Evolutionary conservation across 768 basidiomycete genomes (phyloP), one percentile per base, ranked within the genome.

Genomic region (Suillus placidus): DNA sequence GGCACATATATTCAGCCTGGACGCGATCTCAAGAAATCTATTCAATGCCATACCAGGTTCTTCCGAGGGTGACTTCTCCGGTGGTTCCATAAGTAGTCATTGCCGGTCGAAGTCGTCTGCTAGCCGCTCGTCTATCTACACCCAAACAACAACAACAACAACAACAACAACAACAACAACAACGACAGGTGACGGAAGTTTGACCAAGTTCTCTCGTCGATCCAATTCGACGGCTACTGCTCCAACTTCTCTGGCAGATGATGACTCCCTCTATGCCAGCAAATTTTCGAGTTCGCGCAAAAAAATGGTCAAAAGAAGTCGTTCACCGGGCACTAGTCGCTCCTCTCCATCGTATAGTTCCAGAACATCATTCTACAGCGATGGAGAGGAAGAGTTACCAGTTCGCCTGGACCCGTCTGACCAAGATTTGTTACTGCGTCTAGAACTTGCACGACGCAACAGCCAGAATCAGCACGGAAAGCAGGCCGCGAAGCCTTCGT

Each of bases 21-120:
- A 98, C 72, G 91, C 88, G 26, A 90, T 98, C 70, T 95, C 94
- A 23, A 87, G 94, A 52, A 95, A 94, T 76, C 83, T 98, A 35
- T 96, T 97, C 78, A 88, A 85, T 70, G 74, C 86, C 7, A 85
- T 88, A 3, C 84, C 90, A 37, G 91, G 89, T 10, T 86, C 85
- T 12, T 80, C 87, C 10, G 87, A 88, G 79, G 85, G 85, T 38
- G 93, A 95, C 68, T 81, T 94, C 64, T 94, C 94, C 72, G 85
- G 88, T 37, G 88, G 87, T 6, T 88, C 90, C 0, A 86, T 91
- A 42, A 90, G 84, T 70, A 82, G 87, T 64, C 87, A 88, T 72
- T 85, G 85, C 66, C 87, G 90, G 32, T 82, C 85, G 30, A 90
- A 91, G 71, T 93, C 93, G 2, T 84, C 85, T 0, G 79, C 83